phyloP scores from a whole-genome alignment of 164 flowering plant genomes.

The Umbilicus rupestris region DNA sequence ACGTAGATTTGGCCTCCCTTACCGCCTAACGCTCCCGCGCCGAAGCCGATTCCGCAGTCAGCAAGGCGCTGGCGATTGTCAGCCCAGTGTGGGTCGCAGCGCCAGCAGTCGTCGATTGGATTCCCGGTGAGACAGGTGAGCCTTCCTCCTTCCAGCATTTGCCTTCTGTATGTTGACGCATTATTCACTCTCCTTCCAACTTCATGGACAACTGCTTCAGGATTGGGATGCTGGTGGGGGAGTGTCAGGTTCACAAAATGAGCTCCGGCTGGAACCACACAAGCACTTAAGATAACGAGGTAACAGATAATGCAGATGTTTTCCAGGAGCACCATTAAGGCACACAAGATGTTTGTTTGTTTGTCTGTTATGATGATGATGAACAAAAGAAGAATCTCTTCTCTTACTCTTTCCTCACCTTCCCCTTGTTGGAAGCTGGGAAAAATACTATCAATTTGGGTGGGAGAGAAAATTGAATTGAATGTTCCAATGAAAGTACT shows the following conservation, averaged over 20 bases:
- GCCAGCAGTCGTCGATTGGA: conserved; percentile 40
- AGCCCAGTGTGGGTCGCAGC: conserved; percentile 30
- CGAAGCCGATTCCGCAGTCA: conserved; percentile 35
- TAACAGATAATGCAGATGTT: background rate
- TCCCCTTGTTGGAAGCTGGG: background rate
- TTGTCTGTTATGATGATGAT: background rate
- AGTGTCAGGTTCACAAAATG: conserved; percentile 30
- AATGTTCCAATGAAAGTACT: conserved; percentile 2
- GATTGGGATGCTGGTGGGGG: conserved; percentile 58
- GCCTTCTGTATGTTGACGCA: conserved; percentile 29
- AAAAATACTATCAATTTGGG: background rate
- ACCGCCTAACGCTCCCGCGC: conserved; percentile 28
- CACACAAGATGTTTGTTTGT: background rate
- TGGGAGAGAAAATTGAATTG: background rate
- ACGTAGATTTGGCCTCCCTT: conserved; percentile 29
- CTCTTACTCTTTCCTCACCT: too few species aligned
- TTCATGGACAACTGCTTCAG: conserved; percentile 49
- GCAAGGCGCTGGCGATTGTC: conserved; percentile 27
- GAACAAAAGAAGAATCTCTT: background rate
- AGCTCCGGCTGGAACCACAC: background rate
- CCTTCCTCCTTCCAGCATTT: conserved; percentile 10
- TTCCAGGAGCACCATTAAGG: background rate
- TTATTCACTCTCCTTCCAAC: conserved; percentile 31
- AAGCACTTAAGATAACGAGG: background rate
- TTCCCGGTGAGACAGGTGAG: conserved; percentile 20